A percentile compares a stretch with the other conserved stretches of the same genome.
These are phyloP conservation scores for Eimeria sp. DNA, from an alignment of 169 alveolate genomes.

Conservation along the genomic window DNA sequence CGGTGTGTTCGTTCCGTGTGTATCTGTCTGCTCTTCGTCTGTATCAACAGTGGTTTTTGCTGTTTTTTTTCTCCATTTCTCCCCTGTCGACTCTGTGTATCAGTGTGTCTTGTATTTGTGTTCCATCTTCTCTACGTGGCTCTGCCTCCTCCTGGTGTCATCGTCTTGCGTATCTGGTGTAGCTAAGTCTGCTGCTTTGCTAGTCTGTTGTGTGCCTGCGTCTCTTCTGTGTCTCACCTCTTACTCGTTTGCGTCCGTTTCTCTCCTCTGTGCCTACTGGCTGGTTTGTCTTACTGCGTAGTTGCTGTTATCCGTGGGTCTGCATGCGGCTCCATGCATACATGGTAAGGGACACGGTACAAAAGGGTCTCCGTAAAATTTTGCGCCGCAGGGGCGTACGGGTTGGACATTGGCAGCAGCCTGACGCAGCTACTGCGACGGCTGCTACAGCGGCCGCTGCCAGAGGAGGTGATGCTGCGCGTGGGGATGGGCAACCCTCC, in stretches of 20 bases:
- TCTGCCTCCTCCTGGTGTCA: too few species aligned
- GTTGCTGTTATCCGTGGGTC: neutral
- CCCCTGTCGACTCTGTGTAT: too few species aligned
- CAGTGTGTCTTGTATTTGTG: too few species aligned
- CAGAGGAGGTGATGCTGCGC: constrained; percentile 90
- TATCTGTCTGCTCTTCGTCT: too few species aligned
- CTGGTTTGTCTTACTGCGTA: neutral
- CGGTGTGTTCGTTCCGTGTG: neutral
- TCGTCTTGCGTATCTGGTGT: too few species aligned
- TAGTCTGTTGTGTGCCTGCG: neutral
- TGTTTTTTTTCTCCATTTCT: too few species aligned
- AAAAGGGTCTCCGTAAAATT: neutral
- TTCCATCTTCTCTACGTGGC: too few species aligned
- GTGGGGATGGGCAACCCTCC: constrained; percentile 99
- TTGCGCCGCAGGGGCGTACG: constrained; percentile 96
- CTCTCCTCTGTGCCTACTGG: neutral
- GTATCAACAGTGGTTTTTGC: neutral
- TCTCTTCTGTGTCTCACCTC: neutral
- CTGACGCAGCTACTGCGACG: constrained; percentile 94
- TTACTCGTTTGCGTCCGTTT: too few species aligned
- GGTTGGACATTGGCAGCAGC: constrained; percentile 98
- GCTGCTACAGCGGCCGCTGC: constrained; percentile 84
- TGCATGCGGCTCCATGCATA: neutral
- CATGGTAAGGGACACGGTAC: neutral
- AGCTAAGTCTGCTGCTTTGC: too few species aligned